Base-by-base conservation (phyloP, 1,284 basidiomycete species). In the Boletus smithii region DNA sequence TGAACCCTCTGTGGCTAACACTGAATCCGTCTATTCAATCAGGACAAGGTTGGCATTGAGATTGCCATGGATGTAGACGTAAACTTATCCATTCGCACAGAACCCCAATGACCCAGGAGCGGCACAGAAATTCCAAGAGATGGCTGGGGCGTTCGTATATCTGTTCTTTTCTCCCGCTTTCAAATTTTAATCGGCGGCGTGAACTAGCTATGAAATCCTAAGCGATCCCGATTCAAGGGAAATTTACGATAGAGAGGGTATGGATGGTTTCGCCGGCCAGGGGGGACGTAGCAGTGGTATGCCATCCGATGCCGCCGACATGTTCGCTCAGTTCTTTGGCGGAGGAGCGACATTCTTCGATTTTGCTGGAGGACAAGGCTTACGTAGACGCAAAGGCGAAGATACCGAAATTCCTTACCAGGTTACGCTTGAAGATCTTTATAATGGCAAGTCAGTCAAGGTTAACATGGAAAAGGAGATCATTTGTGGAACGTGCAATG, bases 401-500 rank as follows among this genome's bases (percentile, higher is more conserved):
- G 85, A 93, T 66, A 83, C 87, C 7, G 73, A 85, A 29, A 84
- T 97, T 53, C 80, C 84, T 3, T 90, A 95, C 63, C 77, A 88
- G 16, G 91, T 97, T 48, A 86, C 88, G 4, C 76, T 99, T 29
- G 93, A 97, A 66, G 95, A 98, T 65, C 73, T 95, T 23, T 98
- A 93, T 70, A 89, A 87, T 51, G 95, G 95, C 27, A 95, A 94
- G 68, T 80, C 80, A 13, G 86, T 95, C 39, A 88, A 87, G 62
- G 85, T 98, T 74, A 89, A 85, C 58, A 81, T 97, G 72, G 90
- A 95, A 68, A 86, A 91, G 60, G 85, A 94, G 63, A 72, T 87
- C 11, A 71, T 90, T 6, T 98, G 95, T 68, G 73, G 74, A 18
- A 68, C 72, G 6, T 99, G 95, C 67, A 81, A 85, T 65, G 95